Percentiles rank a stretch among this genome's conserved stretches.
phyloP scores from a whole-genome alignment of 192 early-diverging fungal species.

The Pilaira anomala region DNA sequence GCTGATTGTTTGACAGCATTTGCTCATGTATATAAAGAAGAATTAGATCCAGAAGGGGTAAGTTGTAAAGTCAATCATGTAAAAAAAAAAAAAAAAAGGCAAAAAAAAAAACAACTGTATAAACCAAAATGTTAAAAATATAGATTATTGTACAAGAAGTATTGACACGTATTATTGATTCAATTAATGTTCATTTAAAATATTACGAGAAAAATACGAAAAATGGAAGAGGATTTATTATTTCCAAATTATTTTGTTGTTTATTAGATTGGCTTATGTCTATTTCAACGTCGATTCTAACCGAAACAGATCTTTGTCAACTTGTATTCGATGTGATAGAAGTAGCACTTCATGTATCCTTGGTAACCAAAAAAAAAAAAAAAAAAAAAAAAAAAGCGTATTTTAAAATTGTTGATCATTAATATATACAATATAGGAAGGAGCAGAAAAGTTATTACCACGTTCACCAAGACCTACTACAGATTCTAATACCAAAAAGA shows the following conservation, averaged over 20 bases:
- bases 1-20: constrained; percentile 62
- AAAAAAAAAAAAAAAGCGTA: too few relatives aligned
- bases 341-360: constrained; percentile 28
- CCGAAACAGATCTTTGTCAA: constrained; percentile 57
- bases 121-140: background rate
- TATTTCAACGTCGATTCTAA: constrained; percentile 55
- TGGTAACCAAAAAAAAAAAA: constrained; percentile 4
- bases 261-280: constrained; percentile 77
- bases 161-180: constrained; percentile 61
- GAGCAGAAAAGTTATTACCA: constrained; percentile 33
- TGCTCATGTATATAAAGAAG: constrained; percentile 51
- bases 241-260: constrained; percentile 66
- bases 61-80: background rate
- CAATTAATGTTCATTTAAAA: constrained; percentile 66
- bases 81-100: background rate
- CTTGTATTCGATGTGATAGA: constrained; percentile 74
- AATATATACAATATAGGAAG: constrained; percentile 16
- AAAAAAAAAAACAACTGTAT: background rate
- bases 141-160: constrained; percentile 56
- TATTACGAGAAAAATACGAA: constrained; percentile 38
- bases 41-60: constrained; percentile 57
- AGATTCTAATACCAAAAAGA: constrained; percentile 12
- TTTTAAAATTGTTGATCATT: background rate
- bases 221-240: constrained; percentile 48
- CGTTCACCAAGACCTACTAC: constrained; percentile 16